A percentile compares a stretch with the other conserved stretches of the same genome.
These are phyloP conservation scores for Pseudognaphalium luteoalbum DNA, from an alignment of 129 eudicot genomes.

Conservation along the genomic window DNA sequence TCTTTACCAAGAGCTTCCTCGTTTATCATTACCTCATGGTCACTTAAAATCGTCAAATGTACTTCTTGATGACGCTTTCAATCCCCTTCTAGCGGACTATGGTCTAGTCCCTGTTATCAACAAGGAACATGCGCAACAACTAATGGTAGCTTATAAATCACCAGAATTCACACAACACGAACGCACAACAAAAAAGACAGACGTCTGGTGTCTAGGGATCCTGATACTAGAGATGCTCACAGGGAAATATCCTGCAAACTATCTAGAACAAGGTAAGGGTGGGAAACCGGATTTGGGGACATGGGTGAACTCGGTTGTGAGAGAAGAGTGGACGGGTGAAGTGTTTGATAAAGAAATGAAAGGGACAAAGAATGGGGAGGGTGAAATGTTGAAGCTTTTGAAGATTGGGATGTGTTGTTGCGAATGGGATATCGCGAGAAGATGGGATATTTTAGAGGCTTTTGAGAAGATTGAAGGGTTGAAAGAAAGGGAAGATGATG, in stretches of 20 bases:
- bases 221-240: constrained; percentile 58
- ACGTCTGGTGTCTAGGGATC: constrained; percentile 68
- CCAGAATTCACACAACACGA: constrained; percentile 54
- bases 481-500: constrained; percentile 44
- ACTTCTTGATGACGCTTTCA: constrained; percentile 38
- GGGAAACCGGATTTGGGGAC: constrained; percentile 47
- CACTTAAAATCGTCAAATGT: constrained; percentile 76
- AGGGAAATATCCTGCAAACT: constrained; percentile 50
- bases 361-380: constrained; percentile 32
- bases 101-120: constrained; percentile 50
- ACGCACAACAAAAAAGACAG: constrained; percentile 50
- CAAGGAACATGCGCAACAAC: constrained; percentile 50
- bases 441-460: constrained; percentile 51
- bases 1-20: constrained; percentile 54
- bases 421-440: constrained; percentile 40
- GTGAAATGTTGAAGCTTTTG: constrained; percentile 54
- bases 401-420: constrained; percentile 63
- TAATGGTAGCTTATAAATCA: constrained; percentile 64
- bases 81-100: constrained; percentile 57
- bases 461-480: constrained; percentile 51
- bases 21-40: constrained; percentile 61
- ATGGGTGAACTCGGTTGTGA: constrained; percentile 54
- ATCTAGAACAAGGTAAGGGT: constrained; percentile 45
- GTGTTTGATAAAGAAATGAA: constrained; percentile 64
- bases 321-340: constrained; percentile 54